Evolutionary conservation across 345 rosid genomes (phyloP), one percentile per base, ranked within the genome.

Genomic region (Eucalyptus victrix): DNA sequence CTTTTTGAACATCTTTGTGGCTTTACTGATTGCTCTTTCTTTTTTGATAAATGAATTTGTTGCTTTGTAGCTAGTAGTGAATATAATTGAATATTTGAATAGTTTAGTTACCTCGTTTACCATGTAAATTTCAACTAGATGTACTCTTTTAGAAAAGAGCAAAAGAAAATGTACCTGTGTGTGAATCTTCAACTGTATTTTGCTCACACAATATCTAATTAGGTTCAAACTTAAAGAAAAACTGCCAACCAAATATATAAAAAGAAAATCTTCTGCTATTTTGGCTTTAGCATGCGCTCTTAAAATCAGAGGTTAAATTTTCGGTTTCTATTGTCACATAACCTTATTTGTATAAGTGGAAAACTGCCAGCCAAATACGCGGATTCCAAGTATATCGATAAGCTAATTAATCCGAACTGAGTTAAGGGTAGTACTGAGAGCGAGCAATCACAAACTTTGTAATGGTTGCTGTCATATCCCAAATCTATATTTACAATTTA

Each of bases 361-460:
- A 58, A 58, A 58, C 65, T 26, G 30, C 65, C n/a, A 58, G 15
- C 2, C 2, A 28, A 21, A 58, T 58, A 58, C 30, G n/a, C 1
- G n/a, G 30, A 58, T 26, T 28, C 65, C 65, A 58, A 58, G 15
- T 26, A 58, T 26, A 58, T 5, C 30, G n/a, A 26, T 58, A 26
- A 58, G 65, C 65, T 5, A 58, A 58, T 58, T 26, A 1, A 58
- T 58, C 65, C 14, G 65, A 26, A 58, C n/a, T 2, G 6, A 58
- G n/a, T 11, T 11, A 26, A 1, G 15, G 1, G 3, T 26, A 0
- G 60, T 23, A 54, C 37, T 34, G 37, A 34, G 37, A 58, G 65
- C 7, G 7, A 58, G 65, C 65, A 58, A 28, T 58, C 15, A 12
- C 65, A 58, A 26, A 26, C 65, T 58, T 24, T 24, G 65, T 58